Evolutionary conservation across 768 basidiomycete species (phyloP), one percentile per base, ranked within the genome.

Genomic region (Mycena polygramma): DNA sequence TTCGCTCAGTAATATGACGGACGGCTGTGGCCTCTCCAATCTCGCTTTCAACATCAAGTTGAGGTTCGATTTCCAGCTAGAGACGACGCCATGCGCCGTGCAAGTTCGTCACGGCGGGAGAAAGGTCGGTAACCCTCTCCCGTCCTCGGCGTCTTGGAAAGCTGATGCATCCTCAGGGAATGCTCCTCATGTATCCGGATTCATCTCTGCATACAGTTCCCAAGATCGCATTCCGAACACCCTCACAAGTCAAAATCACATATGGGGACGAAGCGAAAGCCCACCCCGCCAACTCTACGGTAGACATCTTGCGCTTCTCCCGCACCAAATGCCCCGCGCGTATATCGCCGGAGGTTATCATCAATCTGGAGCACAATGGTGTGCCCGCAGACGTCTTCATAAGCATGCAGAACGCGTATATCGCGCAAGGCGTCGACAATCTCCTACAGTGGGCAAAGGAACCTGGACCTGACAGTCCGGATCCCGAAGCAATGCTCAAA

Each of bases 21-120:
- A 90, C 70, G 89, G 89, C 0, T 87, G 85, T 39, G 89, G 88
- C 1, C 80, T 80, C 46, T 83, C 84, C 19, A 88, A 86, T 58
- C 75, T 80, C 19, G 75, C 80, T 43, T 81, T 81, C 4, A 76
- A 83, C 22, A 75, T 80, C 52, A 73, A 77, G 9, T 72, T 88
- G 3, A 76, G 78, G 8, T 75, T 80, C 22, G 75, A 77, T 13
- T 76, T 83, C 24, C 74, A 80, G 20, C 83, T 84, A 76, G 80
- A 81, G 2, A 72, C 75, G 14, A 77, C 79, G 20, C 87, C 87
- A 0, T 83, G 82, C 43, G 89, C 87, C 4, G 79, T 89, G 57
- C 89, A 90, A 75, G 84, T 82, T 62, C 83, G 89, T 20, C 75
- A 88, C 11, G 77, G 73, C 24, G 89, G 89, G 8, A 77, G 78